Base-by-base conservation (phyloP, 1,284 basidiomycete species). In the Pseudozyma hubeiensis region DNA sequence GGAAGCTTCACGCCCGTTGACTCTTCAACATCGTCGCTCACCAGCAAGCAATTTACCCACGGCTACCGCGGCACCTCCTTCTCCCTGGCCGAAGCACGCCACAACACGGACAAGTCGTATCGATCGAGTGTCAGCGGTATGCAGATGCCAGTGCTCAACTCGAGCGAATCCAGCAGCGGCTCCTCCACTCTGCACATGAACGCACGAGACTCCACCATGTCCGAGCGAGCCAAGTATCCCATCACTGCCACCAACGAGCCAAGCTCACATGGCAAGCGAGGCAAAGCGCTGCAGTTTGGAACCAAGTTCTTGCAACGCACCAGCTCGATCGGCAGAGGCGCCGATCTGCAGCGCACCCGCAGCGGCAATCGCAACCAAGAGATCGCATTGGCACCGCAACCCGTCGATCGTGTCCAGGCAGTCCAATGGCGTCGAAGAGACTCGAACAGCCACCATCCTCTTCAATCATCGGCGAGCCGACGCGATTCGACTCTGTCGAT, bases 21-120 rank as follows among this genome's bases (percentile, higher is more conserved):
- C 31, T 54, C 58, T 3, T 48, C 53, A 35, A 39, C 49, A 7
- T 59, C 60, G 10, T 46, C 57, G 4, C 14, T 61, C 29, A 31
- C 44, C 8, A 48, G 45, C 34, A 69, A 74, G 47, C 57, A 65
- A 10, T 37, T 53, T 5, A 47, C 49, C 16, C 70, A 67, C 31
- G 70, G 71, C 37, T 75, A 75, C 40, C 63, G 72, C 4, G 72
- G 72, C 45, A 75, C 72, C 8, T 63, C 63, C 0, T 64, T 70
- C 47, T 70, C 67, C 31, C 33, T 70, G 4, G 30, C 64, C 4
- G 66, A 75, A 1, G 72, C 66, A 16, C 49, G 62, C 10, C 65
- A 65, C 53, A 53, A 65, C 34, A 53, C 58, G 29, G 62, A 63
- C 44, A 68, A 53, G 52, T 64, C 70, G 51, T 48, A 43, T 37